Evolutionary conservation across 2,329 filamentous ascomycete genomes (phyloP), one percentile per base, ranked within the genome.

Genomic region (Ophiostoma sp.): DNA sequence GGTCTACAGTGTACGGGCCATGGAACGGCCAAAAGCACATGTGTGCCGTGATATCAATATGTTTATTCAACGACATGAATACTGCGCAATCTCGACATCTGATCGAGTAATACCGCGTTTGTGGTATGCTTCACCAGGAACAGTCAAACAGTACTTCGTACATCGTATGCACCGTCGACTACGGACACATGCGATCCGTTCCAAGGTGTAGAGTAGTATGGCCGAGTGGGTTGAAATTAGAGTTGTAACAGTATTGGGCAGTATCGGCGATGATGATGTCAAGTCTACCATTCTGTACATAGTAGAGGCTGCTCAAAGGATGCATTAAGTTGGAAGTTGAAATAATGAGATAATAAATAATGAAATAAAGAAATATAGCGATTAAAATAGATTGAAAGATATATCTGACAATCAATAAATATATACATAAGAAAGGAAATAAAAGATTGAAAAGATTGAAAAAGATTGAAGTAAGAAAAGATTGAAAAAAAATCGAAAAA

Each of bases 181-280:
- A 62, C 27, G 31, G 10, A 44, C 13, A 48, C 17, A n/a, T 7
- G 52, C 52, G 27, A 23, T 57, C 8, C 27, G n/a, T 57, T 23
- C n/a, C 52, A 57, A 57, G 52, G 23, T 62, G 57, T 33, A 62
- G 11, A 62, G 57, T 62, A 62, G 57, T 20, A 62, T 62, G 23
- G n/a, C 52, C 13, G 57, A 62, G 57, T 35, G 57, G 57, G 23
- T 57, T 62, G 23, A 0, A 27, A 62, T 62, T 35, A 33, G 57
- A 62, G 57, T 33, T 62, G 27, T 33, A 62, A 62, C 57, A 33
- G 27, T 33, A 54, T 20, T 17, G 11, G 15, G 3, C 57, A 62
- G 27, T 33, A 33, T 62, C 27, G 27, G 23, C 57, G 23, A 60
- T 60, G 57, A 60, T 57, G n/a, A 27, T 27, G 52, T 57, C 52